These are phyloP conservation scores for Tulasnella sp. DNA, from an alignment of 768 basidiomycete species.

Conservation along the genomic window DNA sequence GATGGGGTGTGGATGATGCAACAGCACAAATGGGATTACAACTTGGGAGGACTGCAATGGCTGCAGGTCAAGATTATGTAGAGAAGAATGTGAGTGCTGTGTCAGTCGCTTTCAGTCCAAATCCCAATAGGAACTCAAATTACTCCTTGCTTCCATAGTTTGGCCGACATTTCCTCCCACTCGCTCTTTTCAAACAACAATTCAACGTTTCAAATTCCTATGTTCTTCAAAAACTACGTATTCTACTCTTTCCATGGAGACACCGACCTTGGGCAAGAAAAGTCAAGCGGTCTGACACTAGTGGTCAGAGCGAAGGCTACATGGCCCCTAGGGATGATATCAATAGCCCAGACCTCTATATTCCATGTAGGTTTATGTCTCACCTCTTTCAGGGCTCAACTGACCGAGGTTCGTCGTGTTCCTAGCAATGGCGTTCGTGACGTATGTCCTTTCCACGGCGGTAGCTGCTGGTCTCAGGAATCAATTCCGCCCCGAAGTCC, in stretches of 20 bases:
- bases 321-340: conserved; percentile 85
- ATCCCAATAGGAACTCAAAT: background rate
- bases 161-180: conserved; percentile 55
- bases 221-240: conserved; percentile 74
- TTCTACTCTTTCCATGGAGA: conserved; percentile 91
- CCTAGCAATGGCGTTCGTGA: conserved; percentile 87
- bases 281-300: conserved; percentile 47
- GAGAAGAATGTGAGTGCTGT: conserved; percentile 66
- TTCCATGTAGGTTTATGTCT: conserved; percentile 49
- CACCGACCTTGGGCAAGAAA: conserved; percentile 79
- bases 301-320: conserved; percentile 56
- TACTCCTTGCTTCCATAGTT: conserved; percentile 38
- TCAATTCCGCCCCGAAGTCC: conserved; percentile 76
- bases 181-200: conserved; percentile 67
- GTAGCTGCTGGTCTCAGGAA: conserved; percentile 70
- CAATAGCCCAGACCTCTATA: conserved; percentile 93
- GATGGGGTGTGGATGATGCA: conserved; percentile 78
- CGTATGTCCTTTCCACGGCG: conserved; percentile 84
- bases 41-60: conserved; percentile 79
- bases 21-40: conserved; percentile 96
- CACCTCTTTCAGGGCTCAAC: conserved; percentile 17
- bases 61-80: conserved; percentile 90
- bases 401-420: background rate
- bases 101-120: background rate
- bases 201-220: conserved; percentile 97